Evolutionary conservation across 2,329 filamentous ascomycete genomes (phyloP).

Genomic region (Cladosporium sp.): DNA sequence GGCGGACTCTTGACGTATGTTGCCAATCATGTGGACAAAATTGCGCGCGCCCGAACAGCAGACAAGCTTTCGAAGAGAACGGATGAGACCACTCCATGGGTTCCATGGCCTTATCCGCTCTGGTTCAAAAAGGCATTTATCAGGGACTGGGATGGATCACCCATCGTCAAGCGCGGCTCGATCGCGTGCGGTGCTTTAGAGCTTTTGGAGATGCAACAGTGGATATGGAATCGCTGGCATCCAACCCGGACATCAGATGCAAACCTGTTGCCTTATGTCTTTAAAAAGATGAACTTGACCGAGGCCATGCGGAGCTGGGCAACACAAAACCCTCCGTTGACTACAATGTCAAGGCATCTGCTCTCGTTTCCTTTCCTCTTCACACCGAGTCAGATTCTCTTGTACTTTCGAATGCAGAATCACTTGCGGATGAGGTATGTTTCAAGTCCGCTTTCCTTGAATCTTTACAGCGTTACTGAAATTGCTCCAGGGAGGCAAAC

Average conservation of each 20-base stretch:
- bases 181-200: constrained; percentile 71
- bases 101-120: constrained; percentile 43
- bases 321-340: constrained; percentile 44
- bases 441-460: neutral
- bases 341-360: constrained; percentile 63
- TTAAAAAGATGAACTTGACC: constrained; percentile 67
- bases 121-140: constrained; percentile 71
- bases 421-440: constrained; percentile 67
- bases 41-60: neutral
- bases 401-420: constrained; percentile 83
- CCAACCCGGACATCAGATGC: constrained; percentile 1
- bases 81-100: constrained; percentile 1
- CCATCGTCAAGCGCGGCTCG: constrained; percentile 62
- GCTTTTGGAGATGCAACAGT: constrained; percentile 59
- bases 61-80: neutral
- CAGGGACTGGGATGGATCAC: constrained; percentile 72
- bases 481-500: constrained; percentile 8
- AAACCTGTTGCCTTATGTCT: constrained; percentile 53
- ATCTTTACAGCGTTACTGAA: neutral
- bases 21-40: neutral
- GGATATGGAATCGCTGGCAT: constrained; percentile 2
- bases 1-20: neutral
- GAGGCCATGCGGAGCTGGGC: constrained; percentile 70
- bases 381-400: constrained; percentile 62
- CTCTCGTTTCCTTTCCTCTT: constrained; percentile 80